Evolutionary conservation across 1,284 basidiomycete species (phyloP), one percentile per base, ranked within the genome.

Genomic region (Sporisorium iseilematis-ciliati): DNA sequence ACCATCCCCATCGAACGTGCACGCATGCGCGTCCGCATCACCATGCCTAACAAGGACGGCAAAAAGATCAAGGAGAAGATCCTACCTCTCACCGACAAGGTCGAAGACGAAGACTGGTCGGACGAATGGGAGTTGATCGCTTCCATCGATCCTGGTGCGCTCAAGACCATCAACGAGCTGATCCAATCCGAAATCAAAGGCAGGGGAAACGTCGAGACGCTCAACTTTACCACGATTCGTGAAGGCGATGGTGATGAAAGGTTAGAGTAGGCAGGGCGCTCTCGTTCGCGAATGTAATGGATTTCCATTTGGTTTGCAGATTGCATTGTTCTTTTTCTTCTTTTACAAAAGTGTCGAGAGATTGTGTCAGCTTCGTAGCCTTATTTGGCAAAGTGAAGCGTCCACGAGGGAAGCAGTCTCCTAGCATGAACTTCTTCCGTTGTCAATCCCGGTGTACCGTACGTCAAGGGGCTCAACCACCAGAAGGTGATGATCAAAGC

Each of bases 1-100:
- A 92, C 91, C 10, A 89, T 99, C 20, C 93, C 94, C 0, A 94
- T 99, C 69, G 91, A 96, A 82, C 89, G 95, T 51, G 93, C 94
- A 3, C 89, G 92, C 60, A 98, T 99, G 96, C 90, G 94, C 21
- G 89, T 99, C 16, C 89, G 93, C 33, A 89, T 99, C 38, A 90
- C 90, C 2, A 89, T 97, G 86, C 91, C 94, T 2, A 86, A 87
- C 3, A 89, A 89, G 51, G 92, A 95, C 65, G 91, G 89, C 31
- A 91, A 93, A 81, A 82, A 87, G 59, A 85, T 97, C 21, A 91
- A 91, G 75, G 90, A 92, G 55, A 90, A 91, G 86, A 87, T 99
- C 4, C 70, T 92, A 6, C 89, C 91, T 69, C 88, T 90, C 35
- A 91, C 91, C 4, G 93, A 95, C 77, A 92, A 90, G 75, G 89